phyloP scores from a whole-genome alignment of 306 rosid species.

The Vicia faba region DNA sequence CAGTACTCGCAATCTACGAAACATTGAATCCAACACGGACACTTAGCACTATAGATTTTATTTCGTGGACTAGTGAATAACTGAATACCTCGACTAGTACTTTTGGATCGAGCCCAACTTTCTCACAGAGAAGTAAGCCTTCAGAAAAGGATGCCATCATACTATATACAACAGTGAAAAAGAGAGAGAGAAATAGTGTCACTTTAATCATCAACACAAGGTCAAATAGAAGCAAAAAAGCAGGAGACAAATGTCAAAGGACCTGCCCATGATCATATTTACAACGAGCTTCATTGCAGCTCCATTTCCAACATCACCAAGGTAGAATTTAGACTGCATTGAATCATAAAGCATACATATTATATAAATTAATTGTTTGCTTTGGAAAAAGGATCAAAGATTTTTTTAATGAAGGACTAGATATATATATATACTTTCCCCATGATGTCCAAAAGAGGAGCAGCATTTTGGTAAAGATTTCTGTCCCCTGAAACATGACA shows the following conservation, averaged over 20 bases:
- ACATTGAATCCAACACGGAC: background rate
- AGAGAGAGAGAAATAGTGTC: constrained; percentile 28
- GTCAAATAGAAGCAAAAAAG: constrained; percentile 31
- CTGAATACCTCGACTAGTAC: constrained; percentile 83
- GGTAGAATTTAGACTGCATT: constrained; percentile 81
- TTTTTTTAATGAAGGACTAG: background rate
- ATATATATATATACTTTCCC: constrained; percentile 82
- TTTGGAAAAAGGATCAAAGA: background rate
- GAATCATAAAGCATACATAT: constrained; percentile 36
- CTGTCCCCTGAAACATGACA: constrained; percentile 76
- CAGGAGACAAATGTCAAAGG: constrained; percentile 21
- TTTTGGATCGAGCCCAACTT: constrained; percentile 87
- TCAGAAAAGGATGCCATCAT: constrained; percentile 99
- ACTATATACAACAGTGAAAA: constrained; percentile 53
- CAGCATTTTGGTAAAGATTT: constrained; percentile 67
- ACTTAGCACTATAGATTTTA: background rate
- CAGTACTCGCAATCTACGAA: background rate
- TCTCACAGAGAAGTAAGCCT: constrained; percentile 85
- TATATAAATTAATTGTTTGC: constrained; percentile 13
- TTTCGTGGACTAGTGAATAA: constrained; percentile 38
- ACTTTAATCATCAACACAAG: constrained; percentile 28
- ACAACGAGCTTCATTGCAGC: constrained; percentile 98
- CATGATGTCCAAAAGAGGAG: constrained; percentile 82
- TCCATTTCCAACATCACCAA: constrained; percentile 94
- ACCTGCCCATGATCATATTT: constrained; percentile 99